Percentiles rank a stretch among this genome's conserved stretches.
Evolutionary conservation across 2,329 filamentous ascomycete genomes (phyloP).

Genomic region (Aaosphaeria arxii): DNA sequence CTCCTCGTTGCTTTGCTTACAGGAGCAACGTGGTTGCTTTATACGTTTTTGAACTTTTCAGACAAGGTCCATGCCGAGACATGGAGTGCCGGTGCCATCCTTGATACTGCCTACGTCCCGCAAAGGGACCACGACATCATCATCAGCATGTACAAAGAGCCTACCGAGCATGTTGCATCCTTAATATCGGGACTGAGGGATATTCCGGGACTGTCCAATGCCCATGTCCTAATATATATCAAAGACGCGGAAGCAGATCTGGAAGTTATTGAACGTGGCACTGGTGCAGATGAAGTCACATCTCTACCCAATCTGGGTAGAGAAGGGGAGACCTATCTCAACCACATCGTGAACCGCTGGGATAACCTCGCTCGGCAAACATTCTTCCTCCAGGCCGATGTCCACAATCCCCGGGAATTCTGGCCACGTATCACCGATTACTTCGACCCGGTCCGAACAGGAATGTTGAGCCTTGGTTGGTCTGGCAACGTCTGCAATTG

Average conservation of each 20-base stretch:
- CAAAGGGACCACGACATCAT: slow-evolving; percentile 27
- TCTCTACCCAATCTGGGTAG: slow-evolving; percentile 41
- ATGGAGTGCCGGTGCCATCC: neutral
- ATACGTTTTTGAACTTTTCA: slow-evolving; percentile 3
- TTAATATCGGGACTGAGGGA: slow-evolving; percentile 16
- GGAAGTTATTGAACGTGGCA: slow-evolving; percentile 13
- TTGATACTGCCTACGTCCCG: slow-evolving; percentile 21
- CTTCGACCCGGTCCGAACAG: slow-evolving; percentile 37
- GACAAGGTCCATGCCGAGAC: neutral
- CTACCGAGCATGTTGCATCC: slow-evolving; percentile 18
- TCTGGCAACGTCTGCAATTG: slow-evolving; percentile 39
- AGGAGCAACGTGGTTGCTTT: slow-evolving; percentile 3
- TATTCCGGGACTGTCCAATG: slow-evolving; percentile 17
- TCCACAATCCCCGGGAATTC: slow-evolving; percentile 39
- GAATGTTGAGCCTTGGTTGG: slow-evolving; percentile 45
- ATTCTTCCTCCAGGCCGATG: slow-evolving; percentile 47
- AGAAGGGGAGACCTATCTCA: slow-evolving; percentile 46
- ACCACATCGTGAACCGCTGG: slow-evolving; percentile 45
- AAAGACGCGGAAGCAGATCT: slow-evolving; percentile 25
- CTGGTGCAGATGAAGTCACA: slow-evolving; percentile 23
- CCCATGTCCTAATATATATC: slow-evolving; percentile 28
- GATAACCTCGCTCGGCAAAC: slow-evolving; percentile 45
- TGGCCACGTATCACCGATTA: slow-evolving; percentile 40
- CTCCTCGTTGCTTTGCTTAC: slow-evolving; percentile 2
- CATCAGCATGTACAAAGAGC: slow-evolving; percentile 39